Percentiles rank a stretch among this genome's conserved stretches.
Conservation (phyloP, 78 protist genomes). For the Mantamonas sphyraenae region DNA sequence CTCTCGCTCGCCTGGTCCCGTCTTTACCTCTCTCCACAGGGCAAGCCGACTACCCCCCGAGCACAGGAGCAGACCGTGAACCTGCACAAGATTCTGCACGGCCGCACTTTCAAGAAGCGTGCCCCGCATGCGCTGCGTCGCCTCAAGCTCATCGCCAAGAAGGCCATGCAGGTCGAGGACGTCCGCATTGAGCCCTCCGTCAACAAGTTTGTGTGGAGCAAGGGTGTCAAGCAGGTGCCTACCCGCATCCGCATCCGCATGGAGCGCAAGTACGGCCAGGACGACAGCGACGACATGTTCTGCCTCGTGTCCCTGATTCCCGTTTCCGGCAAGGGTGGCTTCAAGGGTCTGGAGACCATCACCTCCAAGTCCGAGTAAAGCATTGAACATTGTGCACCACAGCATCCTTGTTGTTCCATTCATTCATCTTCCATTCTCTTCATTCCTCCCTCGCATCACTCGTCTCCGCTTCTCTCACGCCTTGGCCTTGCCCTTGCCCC, state of each 20-base stretch:
- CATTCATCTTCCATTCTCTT: no score
- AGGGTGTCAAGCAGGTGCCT: neutral
- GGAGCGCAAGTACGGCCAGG: neutral
- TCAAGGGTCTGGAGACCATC: conserved; percentile 1
- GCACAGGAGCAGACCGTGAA: neutral
- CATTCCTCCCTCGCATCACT: no score
- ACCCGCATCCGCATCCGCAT: neutral
- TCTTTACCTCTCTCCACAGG: no score
- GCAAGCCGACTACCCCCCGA: no score
- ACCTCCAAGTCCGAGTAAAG: no score
- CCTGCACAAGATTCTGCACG: neutral
- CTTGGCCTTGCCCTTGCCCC: no score
- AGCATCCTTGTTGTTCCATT: no score
- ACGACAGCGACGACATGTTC: neutral
- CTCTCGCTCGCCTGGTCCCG: no score
- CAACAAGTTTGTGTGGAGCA: neutral
- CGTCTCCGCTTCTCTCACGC: no score
- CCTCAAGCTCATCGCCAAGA: neutral
- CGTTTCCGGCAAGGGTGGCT: neutral
- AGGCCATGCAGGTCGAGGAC: neutral
- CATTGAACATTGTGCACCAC: no score
- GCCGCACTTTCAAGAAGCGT: neutral
- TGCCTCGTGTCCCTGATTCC: neutral
- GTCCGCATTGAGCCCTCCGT: neutral
- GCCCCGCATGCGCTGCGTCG: neutral